These are phyloP conservation scores for Scheffersomyces stipitis DNA, from an alignment of 805 yeast species.

Conservation along the genomic window DNA sequence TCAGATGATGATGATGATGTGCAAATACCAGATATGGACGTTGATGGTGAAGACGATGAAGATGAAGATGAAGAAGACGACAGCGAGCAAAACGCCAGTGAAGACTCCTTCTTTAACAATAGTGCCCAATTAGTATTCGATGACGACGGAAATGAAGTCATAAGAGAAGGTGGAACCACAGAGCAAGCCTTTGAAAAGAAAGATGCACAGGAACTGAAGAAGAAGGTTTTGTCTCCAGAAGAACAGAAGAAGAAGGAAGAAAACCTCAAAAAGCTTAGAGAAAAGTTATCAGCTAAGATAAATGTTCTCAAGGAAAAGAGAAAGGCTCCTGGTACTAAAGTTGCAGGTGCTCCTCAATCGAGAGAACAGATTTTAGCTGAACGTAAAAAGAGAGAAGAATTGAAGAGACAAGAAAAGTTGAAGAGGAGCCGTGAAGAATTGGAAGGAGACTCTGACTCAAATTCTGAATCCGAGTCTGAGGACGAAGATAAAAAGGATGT, in stretches of 20 bases:
- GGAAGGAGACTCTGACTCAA: constrained; percentile 30
- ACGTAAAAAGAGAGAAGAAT: constrained; percentile 50
- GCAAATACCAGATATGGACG: constrained; percentile 12
- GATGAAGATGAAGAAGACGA: constrained; percentile 25
- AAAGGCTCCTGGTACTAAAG: constrained; percentile 86
- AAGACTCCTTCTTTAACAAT: constrained; percentile 11
- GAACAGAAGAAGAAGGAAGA: constrained; percentile 51
- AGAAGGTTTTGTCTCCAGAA: constrained; percentile 40
- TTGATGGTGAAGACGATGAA: constrained; percentile 7
- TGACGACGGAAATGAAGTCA: constrained; percentile 65
- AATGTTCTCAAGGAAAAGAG: constrained; percentile 70
- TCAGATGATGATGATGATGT: constrained; percentile 18
- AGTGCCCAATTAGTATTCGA: constrained; percentile 53
- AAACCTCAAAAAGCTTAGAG: constrained; percentile 66
- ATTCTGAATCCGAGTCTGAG: constrained; percentile 22
- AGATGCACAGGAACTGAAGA: constrained; percentile 20
- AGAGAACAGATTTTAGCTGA: constrained; percentile 77
- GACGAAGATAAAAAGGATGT: constrained; percentile 33
- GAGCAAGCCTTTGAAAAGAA: constrained; percentile 9
- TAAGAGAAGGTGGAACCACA: constrained; percentile 13
- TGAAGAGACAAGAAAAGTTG: constrained; percentile 44
- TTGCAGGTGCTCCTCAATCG: constrained; percentile 78
- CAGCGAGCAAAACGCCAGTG: constrained; percentile 4
- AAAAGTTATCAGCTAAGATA: constrained; percentile 77
- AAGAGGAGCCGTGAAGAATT: constrained; percentile 40